Percentiles rank a stretch among this genome's conserved stretches.
Evolutionary conservation across 306 rosid species (phyloP).

Genomic region (Nissolia schottii): DNA sequence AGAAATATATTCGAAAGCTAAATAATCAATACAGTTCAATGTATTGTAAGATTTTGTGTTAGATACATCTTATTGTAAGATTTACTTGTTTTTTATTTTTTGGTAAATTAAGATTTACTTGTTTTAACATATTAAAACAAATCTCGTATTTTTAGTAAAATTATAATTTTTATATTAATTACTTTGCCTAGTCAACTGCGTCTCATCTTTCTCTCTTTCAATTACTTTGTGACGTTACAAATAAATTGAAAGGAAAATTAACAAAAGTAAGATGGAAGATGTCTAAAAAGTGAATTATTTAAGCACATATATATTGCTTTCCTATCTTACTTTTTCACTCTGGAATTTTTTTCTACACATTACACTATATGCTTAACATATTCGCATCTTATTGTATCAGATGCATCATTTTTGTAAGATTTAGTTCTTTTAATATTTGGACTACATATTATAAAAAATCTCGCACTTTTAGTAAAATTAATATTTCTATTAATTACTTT

Average conservation of each 20-base stretch:
- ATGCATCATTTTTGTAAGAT: not conserved
- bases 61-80: not conserved
- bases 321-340: not conserved
- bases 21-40: not conserved
- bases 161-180: no score
- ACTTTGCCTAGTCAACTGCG: not conserved
- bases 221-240: not conserved
- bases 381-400: not conserved
- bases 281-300: not conserved
- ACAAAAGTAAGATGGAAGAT: not conserved
- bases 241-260: no score
- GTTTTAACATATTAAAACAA: not conserved
- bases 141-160: no score
- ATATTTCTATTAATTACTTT: no score
- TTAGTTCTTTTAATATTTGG: no score
- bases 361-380: not conserved
- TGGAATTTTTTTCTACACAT: not conserved
- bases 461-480: no score
- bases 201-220: not conserved
- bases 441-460: not conserved
- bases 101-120: not conserved
- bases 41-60: not conserved
- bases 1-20: not conserved
- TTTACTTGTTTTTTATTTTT: not conserved
- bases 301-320: not conserved